Evolutionary conservation across 352 stramenopile genomes (phyloP), one percentile per base, ranked within the genome.

Genomic region (Pythium apleroticum): DNA sequence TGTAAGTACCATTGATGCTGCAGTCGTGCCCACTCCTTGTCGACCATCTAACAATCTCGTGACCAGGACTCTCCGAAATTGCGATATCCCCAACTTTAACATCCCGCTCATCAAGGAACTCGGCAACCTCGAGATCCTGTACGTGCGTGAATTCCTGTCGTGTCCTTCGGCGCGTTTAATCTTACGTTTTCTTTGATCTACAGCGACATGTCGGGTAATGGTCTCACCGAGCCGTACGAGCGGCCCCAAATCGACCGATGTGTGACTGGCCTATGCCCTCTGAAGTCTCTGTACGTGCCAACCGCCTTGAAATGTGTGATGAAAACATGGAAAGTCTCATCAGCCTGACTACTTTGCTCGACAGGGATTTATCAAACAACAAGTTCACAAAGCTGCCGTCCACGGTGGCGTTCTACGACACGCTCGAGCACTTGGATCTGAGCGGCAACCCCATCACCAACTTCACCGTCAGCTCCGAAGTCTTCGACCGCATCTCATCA

Each of bases 401-500:
- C 7, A 33, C 56, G 11, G 33, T 31, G 1, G 27, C 20, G 1
- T 62, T 62, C 25, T 62, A 46, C 43, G 30, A 30, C 27, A 45
- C 56, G n/a, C 22, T 62, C 14, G 9, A 33, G 25, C 25, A 41
- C 4, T 27, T 62, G 7, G 56, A 62, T 20, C 43, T 62, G 14
- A 31, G 49, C 50, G 57, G n/a, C 25, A 62, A 62, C 39, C 65
- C 65, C 4, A 64, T 71, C 33, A 53, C 52, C 19, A 71, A 71
- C 11, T 50, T 52, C 24, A 67, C 49, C n/a, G 37, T 71, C 52
- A 57, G 39, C 19, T 28, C 35, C 24, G 52, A 62, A 5, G 22
- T 63, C 31, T 71, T 71, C 25, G 24, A 37, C 3, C 33, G 37
- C 25, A 57, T 71, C 35, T 15, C 41, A 3, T 31, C 56, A 22